Evolutionary conservation across 371 early-diverging fungal genomes (phyloP).

Genomic region (Mucor indicus): DNA sequence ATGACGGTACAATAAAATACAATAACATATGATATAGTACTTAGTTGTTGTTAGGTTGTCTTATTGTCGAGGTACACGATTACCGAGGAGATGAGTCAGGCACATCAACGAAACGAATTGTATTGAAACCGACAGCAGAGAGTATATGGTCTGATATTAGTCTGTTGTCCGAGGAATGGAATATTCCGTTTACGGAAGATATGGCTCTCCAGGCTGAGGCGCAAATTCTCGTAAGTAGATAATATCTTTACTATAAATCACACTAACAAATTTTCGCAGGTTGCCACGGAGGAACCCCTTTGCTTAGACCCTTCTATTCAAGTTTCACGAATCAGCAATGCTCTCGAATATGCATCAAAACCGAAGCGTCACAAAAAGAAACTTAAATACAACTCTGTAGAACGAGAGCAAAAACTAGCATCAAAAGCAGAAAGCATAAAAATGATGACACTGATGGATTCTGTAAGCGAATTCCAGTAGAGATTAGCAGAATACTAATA

Average conservation of each 20-base stretch:
- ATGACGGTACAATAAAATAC: conserved; percentile 39
- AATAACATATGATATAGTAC: neutral
- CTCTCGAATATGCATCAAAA: conserved; percentile 41
- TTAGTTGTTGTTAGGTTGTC: conserved; percentile 32
- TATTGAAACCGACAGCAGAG: conserved; percentile 54
- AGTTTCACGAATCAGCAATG: conserved; percentile 57
- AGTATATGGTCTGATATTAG: conserved; percentile 61
- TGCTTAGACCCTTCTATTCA: conserved; percentile 60
- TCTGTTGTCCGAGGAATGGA: conserved; percentile 56
- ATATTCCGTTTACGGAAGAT: conserved; percentile 45
- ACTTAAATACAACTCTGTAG: conserved; percentile 59
- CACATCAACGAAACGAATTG: conserved; percentile 37
- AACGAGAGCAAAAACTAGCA: conserved; percentile 56
- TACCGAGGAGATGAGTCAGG: conserved; percentile 30
- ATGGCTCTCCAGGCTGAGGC: conserved; percentile 56
- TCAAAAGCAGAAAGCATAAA: conserved; percentile 58
- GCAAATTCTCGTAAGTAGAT: conserved; percentile 47
- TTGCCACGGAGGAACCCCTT: conserved; percentile 56
- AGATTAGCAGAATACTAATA: neutral
- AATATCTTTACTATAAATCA: neutral
- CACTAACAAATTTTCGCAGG: conserved; percentile 17
- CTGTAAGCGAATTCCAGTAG: conserved; percentile 25
- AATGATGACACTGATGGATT: conserved; percentile 61
- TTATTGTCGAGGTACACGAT: conserved; percentile 60
- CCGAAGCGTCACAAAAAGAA: conserved; percentile 44